Evolutionary conservation across 768 basidiomycete species (phyloP).

Genomic region (Boletus subparvulus): DNA sequence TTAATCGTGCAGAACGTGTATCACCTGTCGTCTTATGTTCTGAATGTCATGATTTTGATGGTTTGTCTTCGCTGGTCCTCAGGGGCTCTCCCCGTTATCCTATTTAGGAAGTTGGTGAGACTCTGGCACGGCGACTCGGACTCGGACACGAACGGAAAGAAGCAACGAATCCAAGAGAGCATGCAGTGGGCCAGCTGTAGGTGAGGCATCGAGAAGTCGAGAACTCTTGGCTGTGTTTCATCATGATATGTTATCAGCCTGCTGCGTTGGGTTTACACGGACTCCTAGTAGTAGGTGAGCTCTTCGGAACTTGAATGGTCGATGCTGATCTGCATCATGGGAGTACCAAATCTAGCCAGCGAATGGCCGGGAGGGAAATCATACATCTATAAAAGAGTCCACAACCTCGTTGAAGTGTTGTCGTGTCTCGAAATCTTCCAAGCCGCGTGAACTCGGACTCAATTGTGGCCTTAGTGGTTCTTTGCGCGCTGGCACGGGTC

Average conservation of each 20-base stretch:
- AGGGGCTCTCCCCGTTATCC: not conserved
- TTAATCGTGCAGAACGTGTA: not conserved
- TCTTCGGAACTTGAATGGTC: not conserved
- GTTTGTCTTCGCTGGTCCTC: not conserved
- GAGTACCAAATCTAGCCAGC: too few relatives aligned
- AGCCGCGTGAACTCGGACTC: not conserved
- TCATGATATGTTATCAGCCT: constrained; percentile 1
- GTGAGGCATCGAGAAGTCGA: not conserved
- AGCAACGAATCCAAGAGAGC: too few relatives aligned
- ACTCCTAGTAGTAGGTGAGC: not conserved
- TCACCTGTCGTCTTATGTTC: not conserved
- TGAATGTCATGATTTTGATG: not conserved
- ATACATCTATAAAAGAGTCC: too few relatives aligned
- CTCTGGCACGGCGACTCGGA: not conserved
- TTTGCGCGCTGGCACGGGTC: not conserved
- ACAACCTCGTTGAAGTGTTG: too few relatives aligned
- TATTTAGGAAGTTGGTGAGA: too few relatives aligned
- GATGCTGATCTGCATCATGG: constrained; percentile 5
- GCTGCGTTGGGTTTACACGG: not conserved
- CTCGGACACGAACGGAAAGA: too few relatives aligned
- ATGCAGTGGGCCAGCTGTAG: constrained; percentile 1
- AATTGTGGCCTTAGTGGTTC: too few relatives aligned
- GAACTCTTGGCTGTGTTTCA: constrained; percentile 4
- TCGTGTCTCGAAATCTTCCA: not conserved
- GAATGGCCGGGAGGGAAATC: too few relatives aligned